A percentile compares a stretch with the other conserved stretches of the same genome.
Conservation (phyloP, 805 yeast species). For the Candida multigemmis region DNA sequence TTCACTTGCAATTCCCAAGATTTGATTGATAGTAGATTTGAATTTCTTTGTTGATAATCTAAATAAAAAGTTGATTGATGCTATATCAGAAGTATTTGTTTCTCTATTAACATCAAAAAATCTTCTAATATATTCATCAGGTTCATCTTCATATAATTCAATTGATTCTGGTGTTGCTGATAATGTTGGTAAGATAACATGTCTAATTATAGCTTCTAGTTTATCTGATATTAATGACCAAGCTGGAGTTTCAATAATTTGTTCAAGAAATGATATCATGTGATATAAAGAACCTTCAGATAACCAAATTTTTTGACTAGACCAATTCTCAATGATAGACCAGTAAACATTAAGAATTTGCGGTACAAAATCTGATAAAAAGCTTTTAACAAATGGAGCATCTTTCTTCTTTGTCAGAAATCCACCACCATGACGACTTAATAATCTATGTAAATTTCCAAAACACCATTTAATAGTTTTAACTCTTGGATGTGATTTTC, state of each 20-base stretch:
- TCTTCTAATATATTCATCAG: slow-evolving; percentile 36
- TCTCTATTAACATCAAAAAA: slow-evolving; percentile 40
- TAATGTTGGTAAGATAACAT: slow-evolving; percentile 32
- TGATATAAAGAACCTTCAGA: slow-evolving; percentile 32
- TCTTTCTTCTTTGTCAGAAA: slow-evolving; percentile 20
- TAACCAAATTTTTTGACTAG: slow-evolving; percentile 27
- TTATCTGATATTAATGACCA: slow-evolving; percentile 27
- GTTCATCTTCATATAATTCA: slow-evolving; percentile 36
- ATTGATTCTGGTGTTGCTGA: slow-evolving; percentile 27
- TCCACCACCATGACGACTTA: slow-evolving; percentile 37
- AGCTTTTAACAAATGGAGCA: slow-evolving; percentile 19
- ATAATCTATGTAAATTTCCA: slow-evolving; percentile 31
- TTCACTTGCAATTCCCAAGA: slow-evolving; percentile 23
- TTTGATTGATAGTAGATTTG: slow-evolving; percentile 24
- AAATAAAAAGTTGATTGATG: slow-evolving; percentile 38
- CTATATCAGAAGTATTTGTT: slow-evolving; percentile 39
- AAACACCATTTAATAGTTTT: slow-evolving; percentile 38
- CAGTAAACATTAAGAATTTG: slow-evolving; percentile 33
- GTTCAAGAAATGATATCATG: slow-evolving; percentile 34
- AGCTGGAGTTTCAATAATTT: slow-evolving; percentile 28
- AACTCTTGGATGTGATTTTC: slow-evolving; percentile 31
- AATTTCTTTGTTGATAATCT: slow-evolving; percentile 26
- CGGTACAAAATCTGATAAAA: slow-evolving; percentile 30
- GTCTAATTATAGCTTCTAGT: slow-evolving; percentile 30
- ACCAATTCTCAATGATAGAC: slow-evolving; percentile 34